A percentile compares a stretch with the other conserved stretches of the same genome.
Evolutionary conservation across 352 stramenopile species (phyloP).

Genomic region (Phytophthora agathidicida): DNA sequence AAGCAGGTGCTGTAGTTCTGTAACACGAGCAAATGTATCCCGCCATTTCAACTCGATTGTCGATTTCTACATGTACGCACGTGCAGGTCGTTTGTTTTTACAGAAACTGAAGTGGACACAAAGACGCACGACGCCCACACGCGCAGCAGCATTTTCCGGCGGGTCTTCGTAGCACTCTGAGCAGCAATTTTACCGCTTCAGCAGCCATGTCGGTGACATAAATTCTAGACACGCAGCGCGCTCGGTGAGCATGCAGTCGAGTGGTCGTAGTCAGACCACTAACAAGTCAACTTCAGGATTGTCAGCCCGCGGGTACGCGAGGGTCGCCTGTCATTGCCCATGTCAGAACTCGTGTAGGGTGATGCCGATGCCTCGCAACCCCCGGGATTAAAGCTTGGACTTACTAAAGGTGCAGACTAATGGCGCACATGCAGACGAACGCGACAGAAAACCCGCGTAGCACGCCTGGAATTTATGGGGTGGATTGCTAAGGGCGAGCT

Average conservation of each 20-base stretch:
- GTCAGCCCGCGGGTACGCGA: slow-evolving; percentile 10
- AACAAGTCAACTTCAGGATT: not conserved
- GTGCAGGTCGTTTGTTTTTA: too few species aligned
- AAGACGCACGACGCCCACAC: slow-evolving; percentile 8
- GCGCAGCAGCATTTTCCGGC: slow-evolving; percentile 18
- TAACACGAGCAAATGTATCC: too few species aligned
- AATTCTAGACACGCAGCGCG: slow-evolving; percentile 17
- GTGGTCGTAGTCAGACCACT: not conserved
- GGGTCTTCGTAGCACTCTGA: not conserved
- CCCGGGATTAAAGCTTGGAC: slow-evolving; percentile 20
- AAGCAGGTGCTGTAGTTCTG: too few species aligned
- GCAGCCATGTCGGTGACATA: not conserved
- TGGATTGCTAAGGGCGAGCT: slow-evolving; percentile 25
- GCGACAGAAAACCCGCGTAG: slow-evolving; percentile 19
- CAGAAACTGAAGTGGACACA: slow-evolving; percentile 11
- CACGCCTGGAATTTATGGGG: not conserved
- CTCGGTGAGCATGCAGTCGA: slow-evolving; percentile 16
- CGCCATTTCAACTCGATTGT: too few species aligned
- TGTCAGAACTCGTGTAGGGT: slow-evolving; percentile 4
- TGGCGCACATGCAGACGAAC: slow-evolving; percentile 16
- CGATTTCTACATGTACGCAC: too few species aligned
- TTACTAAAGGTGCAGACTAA: slow-evolving; percentile 22
- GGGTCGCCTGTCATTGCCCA: slow-evolving; percentile 1
- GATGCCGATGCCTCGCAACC: slow-evolving; percentile 8
- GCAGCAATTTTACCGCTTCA: slow-evolving; percentile 3